Evolutionary conservation across 768 basidiomycete genomes (phyloP).

Genomic region (Chlorophyllum brunneum): DNA sequence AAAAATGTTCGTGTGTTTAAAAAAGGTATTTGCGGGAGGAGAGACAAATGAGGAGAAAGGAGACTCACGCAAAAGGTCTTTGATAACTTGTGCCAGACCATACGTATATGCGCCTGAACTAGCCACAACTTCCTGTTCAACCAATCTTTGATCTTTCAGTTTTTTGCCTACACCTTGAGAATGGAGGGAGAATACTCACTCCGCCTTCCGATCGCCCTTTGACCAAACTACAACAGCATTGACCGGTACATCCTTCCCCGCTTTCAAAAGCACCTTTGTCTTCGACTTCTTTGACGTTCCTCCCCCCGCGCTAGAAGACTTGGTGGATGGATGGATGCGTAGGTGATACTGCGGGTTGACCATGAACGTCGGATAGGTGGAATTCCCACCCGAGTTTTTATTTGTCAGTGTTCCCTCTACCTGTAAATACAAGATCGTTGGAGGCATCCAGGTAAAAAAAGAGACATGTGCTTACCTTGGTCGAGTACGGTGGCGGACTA

Average conservation of each 20-base stretch:
- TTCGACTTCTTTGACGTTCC: constrained; percentile 25
- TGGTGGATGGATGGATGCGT: constrained; percentile 40
- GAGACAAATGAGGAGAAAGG: neutral
- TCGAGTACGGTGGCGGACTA: constrained; percentile 33
- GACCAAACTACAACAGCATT: constrained; percentile 77
- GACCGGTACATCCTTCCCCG: constrained; percentile 63
- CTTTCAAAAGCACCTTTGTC: constrained; percentile 45
- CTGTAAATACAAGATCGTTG: constrained; percentile 29
- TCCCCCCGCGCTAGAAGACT: neutral
- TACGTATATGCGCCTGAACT: constrained; percentile 83
- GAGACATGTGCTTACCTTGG: constrained; percentile 26
- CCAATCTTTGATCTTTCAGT: constrained; percentile 34
- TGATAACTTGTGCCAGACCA: constrained; percentile 58
- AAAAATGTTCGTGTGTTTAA: neutral
- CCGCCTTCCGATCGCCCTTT: constrained; percentile 64
- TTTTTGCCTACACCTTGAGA: neutral
- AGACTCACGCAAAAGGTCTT: constrained; percentile 49
- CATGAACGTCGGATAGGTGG: constrained; percentile 77
- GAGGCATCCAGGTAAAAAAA: neutral
- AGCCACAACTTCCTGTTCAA: constrained; percentile 63
- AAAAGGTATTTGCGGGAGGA: neutral
- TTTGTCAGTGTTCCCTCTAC: constrained; percentile 57
- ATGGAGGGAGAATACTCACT: constrained; percentile 46
- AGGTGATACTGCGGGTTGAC: constrained; percentile 87
- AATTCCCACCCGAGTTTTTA: constrained; percentile 83